A percentile compares a stretch with the other conserved stretches of the same genome.
These are phyloP conservation scores for Tuctoria greenei DNA, from an alignment of 176 grass and related monocot genomes.

Conservation along the genomic window DNA sequence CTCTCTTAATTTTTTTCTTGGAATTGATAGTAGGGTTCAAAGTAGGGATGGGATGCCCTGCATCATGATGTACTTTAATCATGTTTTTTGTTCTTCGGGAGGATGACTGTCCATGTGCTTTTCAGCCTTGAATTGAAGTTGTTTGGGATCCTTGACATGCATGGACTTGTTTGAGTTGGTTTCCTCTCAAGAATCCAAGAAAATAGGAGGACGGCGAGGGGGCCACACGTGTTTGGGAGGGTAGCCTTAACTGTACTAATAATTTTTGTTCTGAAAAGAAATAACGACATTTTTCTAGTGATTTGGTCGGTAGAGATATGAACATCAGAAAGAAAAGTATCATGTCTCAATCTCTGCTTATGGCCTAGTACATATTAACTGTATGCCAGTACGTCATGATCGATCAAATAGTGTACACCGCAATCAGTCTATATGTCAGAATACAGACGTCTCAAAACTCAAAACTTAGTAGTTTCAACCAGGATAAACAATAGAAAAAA, in stretches of 20 bases:
- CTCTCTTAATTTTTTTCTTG: conserved; percentile 13
- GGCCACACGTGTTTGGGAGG: no score
- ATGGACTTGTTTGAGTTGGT: background rate
- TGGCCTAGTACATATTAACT: no score
- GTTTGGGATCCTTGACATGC: background rate
- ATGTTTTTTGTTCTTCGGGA: conserved; percentile 24
- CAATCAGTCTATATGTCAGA: no score
- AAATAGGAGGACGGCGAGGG: background rate
- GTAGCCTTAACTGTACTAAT: background rate
- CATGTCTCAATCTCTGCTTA: no score
- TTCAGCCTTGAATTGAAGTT: background rate
- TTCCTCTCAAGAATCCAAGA: background rate
- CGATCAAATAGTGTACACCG: no score
- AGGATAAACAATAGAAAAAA: no score
- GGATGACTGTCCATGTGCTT: background rate
- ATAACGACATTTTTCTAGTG: background rate
- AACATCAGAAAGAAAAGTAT: no score
- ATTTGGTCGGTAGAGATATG: no score
- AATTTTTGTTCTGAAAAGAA: background rate
- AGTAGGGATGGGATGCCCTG: conserved; percentile 5
- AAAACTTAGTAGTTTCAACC: no score
- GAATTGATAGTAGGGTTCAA: background rate
- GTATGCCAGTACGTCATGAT: no score
- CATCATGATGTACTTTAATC: conserved; percentile 13
- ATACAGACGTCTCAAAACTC: no score